Evolutionary conservation across 2,329 filamentous ascomycete genomes (phyloP).

Genomic region (Fusarium buharicum): DNA sequence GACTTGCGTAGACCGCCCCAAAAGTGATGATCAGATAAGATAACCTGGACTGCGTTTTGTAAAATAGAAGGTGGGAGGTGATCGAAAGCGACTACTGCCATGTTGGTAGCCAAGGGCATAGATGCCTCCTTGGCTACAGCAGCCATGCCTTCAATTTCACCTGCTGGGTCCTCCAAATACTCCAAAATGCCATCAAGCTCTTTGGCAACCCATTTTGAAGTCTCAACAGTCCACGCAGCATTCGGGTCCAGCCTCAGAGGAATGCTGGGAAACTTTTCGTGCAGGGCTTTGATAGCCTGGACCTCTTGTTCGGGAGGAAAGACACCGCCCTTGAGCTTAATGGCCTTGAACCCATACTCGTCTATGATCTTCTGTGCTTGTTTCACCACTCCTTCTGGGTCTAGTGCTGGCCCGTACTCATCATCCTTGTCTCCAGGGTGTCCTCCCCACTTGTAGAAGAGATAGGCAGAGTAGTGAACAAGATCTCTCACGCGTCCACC

Average conservation of each 20-base stretch:
- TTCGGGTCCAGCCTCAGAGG: conserved; percentile 54
- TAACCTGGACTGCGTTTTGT: conserved; percentile 54
- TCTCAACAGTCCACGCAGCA: conserved; percentile 54
- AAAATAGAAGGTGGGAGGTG: conserved; percentile 53
- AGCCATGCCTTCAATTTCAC: conserved; percentile 56
- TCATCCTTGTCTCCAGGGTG: conserved; percentile 54
- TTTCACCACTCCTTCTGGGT: conserved; percentile 49
- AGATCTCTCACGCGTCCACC: conserved; percentile 53
- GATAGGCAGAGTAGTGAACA: conserved; percentile 56
- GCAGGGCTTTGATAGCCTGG: conserved; percentile 53
- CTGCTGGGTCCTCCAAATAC: conserved; percentile 55
- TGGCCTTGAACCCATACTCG: conserved; percentile 57
- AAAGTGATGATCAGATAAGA: conserved; percentile 56
- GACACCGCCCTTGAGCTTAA: conserved; percentile 57
- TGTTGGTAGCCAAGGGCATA: conserved; percentile 57
- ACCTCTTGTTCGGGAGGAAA: conserved; percentile 54
- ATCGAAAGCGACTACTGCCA: conserved; percentile 55
- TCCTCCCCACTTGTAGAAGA: conserved; percentile 57
- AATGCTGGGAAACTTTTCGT: conserved; percentile 50
- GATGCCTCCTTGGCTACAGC: conserved; percentile 53
- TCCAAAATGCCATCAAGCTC: conserved; percentile 52
- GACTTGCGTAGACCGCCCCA: conserved; percentile 57
- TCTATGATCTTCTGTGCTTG: conserved; percentile 53
- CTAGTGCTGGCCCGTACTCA: conserved; percentile 53
- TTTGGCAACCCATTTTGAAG: conserved; percentile 53